phyloP scores from a whole-genome alignment of 148 eudicot genomes.

The Chenopodium album region DNA sequence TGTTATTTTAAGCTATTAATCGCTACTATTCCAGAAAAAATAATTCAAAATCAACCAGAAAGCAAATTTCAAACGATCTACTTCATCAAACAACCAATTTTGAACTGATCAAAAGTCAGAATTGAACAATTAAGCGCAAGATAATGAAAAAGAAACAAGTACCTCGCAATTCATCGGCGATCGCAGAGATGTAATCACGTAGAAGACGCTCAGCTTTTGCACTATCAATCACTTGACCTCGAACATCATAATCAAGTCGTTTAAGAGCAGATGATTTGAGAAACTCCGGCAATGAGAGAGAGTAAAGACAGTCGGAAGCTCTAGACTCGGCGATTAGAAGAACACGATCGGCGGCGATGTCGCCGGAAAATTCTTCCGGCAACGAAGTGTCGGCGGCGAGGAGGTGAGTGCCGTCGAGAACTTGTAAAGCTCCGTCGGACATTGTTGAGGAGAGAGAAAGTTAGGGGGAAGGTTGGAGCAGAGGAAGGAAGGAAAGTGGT shows the following conservation, averaged over 20 bases:
- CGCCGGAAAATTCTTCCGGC: conserved; percentile 24
- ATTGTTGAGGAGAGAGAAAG: conserved; percentile 28
- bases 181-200: conserved; percentile 44
- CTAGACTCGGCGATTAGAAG: conserved; percentile 41
- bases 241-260: conserved; percentile 35
- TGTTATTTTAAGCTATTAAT: too few relatives aligned
- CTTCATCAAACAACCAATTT: neutral
- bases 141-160: neutral
- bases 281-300: conserved; percentile 45
- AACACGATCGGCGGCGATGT: conserved; percentile 32
- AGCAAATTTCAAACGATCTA: neutral
- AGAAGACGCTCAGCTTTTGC: conserved; percentile 35
- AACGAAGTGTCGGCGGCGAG: conserved; percentile 26
- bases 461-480: neutral
- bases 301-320: conserved; percentile 42
- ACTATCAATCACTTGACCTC: conserved; percentile 27
- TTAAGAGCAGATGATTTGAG: conserved; percentile 41
- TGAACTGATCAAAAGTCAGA: neutral
- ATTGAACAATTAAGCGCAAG: neutral
- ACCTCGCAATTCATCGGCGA: conserved; percentile 59
- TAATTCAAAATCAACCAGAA: too few relatives aligned
- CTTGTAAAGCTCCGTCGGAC: conserved; percentile 46
- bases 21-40: too few relatives aligned
- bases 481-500: too few relatives aligned
- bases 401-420: conserved; percentile 49